These are phyloP conservation scores for Isoetes engelmannii DNA, from an alignment of 83 land plant species.

Conservation along the genomic window DNA sequence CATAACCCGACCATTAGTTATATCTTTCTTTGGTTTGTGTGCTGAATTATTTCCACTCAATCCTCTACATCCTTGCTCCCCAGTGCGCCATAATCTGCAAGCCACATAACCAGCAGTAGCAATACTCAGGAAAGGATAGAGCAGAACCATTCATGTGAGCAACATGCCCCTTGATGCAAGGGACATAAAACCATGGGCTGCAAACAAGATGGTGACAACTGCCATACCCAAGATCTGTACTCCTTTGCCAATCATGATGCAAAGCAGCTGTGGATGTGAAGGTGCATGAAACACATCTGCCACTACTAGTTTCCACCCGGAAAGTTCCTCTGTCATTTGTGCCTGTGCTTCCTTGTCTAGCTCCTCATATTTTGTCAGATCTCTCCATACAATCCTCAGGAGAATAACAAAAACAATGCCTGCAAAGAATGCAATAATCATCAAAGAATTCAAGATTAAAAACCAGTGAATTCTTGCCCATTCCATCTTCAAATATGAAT, in stretches of 20 bases:
- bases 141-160: constrained; percentile 13
- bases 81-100: constrained; percentile 14
- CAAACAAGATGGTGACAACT: constrained; percentile 16
- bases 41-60: too few relatives aligned
- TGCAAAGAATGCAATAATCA: constrained; percentile 19
- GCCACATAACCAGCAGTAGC: constrained; percentile 18
- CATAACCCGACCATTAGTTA: too few relatives aligned
- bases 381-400: constrained; percentile 13
- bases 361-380: constrained; percentile 20
- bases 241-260: constrained; percentile 18
- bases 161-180: constrained; percentile 17
- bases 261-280: constrained; percentile 1
- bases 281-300: constrained; percentile 19
- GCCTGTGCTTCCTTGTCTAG: constrained; percentile 22
- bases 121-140: constrained; percentile 17
- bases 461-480: constrained; percentile 19
- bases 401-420: constrained; percentile 21
- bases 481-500: constrained; percentile 22
- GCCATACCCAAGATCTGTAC: constrained; percentile 20
- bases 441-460: constrained; percentile 18
- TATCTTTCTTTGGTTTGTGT: too few relatives aligned
- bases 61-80: too few relatives aligned
- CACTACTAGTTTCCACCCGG: constrained; percentile 22
- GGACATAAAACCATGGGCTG: constrained; percentile 21
- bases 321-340: constrained; percentile 20